Evolutionary conservation across 371 early-diverging fungal species (phyloP), one percentile per base, ranked within the genome.

Genomic region (Rhizopus stolonifer): DNA sequence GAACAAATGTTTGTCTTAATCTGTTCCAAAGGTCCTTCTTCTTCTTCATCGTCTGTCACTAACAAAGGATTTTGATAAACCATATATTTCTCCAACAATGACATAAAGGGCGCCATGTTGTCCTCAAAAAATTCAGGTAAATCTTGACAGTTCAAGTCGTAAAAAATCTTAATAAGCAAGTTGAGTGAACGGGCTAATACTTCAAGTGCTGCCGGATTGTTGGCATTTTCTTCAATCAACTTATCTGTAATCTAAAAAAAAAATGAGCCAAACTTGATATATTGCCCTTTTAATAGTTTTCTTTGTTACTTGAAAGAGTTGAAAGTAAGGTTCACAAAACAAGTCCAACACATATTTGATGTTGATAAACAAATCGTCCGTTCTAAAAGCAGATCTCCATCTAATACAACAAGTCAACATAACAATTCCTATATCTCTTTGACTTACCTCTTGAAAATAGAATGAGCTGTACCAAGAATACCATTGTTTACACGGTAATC

Each of bases 61-160:
- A 94, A 69, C 10, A 81, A 49, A 2, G 91, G 83, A 64, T 94
- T 95, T 7, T 61, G 64, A 72, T 94, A 95, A 8, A 65, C 62
- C 51, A 97, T 66, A 54, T 96, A 96, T 60, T 92, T 91, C 67
- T 85, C 83, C 58, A 97, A 85, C 18, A 91, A 67, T 5, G 62
- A 61, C 88, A 93, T 84, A 52, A 93, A 94, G 43, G 76, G 69
- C 6, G 62, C 68, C 72, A 90, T 82, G 65, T 95, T 79, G 61
- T 96, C 95, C 60, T 96, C 98, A 58, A 96, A 96, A 71, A 92
- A 95, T 55, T 91, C 94, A 11, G 97, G 97, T 36, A 96, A 69
- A 74, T 99, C 99, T 66, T 96, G 96, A 65, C 83, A 93, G 66
- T 93, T 96, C 48, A 96, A 69, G 64, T 87, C 87, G 59, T 91